Base-by-base conservation (phyloP, 73 alveolate genomes). In the Uronychia setigera region DNA sequence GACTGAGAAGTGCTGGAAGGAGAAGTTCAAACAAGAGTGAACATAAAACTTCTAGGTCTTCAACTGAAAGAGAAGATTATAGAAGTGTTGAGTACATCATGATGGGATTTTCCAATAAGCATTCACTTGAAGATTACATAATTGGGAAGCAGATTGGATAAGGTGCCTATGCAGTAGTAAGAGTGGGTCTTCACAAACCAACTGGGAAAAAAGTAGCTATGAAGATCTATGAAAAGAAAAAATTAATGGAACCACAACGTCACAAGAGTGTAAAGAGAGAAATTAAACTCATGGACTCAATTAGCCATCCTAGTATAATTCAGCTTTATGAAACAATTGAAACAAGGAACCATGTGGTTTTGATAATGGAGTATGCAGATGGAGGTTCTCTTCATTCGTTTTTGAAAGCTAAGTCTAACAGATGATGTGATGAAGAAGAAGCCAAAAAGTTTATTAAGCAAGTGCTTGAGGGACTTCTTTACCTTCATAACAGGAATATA, bases 141-240 rank as follows among this genome's bases (percentile, higher is more conserved):
- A 87, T 97, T 74, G 96, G 98, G 31, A 79, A 88, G 76, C 87
- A 91, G 34, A 87, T 97, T 57, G 98, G 99, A 1, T 84, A 91
- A 85, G 99, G 99, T 5, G 96, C 98, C 31, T 97, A 94, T 92
- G 99, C 99, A 14, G 88, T 88, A 33, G 99, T 97, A 32, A 93
- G 93, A 92, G 81, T 93, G 77, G 99, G 99, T 26, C 91, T 93
- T 28, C 94, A 95, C 80, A 95, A 93, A 78, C 92, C 88, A 46
- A 91, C 95, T 33, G 95, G 93, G 33, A 92, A 85, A 59, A 93
- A 91, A 81, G 95, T 95, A 77, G 99, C 99, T 19, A 90, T 96
- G 76, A 96, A 96, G 86, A 90, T 96, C 26, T 96, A 96, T 90
- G 97, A 96, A 33, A 96, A 96, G 85, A 46, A 80, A 74, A 96